A percentile compares a stretch with the other conserved stretches of the same genome.
These are phyloP conservation scores for Cytospora piceae DNA, from an alignment of 2,329 filamentous ascomycete genomes.

Conservation along the genomic window DNA sequence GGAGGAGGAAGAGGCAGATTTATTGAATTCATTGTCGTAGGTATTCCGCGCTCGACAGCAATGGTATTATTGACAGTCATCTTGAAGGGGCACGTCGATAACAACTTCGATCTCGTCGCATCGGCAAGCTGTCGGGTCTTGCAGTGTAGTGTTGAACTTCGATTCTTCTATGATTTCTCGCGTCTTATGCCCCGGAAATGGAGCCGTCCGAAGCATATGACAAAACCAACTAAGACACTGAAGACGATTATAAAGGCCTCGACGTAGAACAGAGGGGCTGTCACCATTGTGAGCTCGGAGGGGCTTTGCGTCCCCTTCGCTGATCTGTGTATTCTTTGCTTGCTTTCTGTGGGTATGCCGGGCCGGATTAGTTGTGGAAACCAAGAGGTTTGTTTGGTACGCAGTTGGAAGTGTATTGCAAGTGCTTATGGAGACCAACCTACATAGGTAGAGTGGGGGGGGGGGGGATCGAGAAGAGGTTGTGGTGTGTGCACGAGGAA, in stretches of 20 bases:
- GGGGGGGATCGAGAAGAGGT: too few species aligned
- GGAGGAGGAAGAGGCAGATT: too few species aligned
- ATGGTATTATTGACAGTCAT: too few species aligned
- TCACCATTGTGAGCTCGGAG: not conserved
- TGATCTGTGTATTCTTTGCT: not conserved
- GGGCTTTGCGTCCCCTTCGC: not conserved
- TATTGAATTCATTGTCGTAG: too few species aligned
- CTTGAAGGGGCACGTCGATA: too few species aligned
- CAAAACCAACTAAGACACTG: not conserved
- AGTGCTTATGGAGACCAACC: not conserved
- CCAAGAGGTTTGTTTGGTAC: too few species aligned
- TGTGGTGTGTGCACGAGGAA: not conserved
- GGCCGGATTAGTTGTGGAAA: not conserved
- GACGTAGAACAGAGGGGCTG: not conserved
- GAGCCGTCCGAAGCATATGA: not conserved
- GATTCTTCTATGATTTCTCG: too few species aligned
- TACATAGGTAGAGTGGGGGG: too few species aligned
- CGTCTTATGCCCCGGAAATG: not conserved
- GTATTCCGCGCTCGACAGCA: too few species aligned
- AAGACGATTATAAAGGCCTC: not conserved
- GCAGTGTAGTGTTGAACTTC: too few species aligned
- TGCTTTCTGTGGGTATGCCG: not conserved
- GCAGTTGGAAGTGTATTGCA: not conserved
- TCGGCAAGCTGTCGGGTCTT: not conserved
- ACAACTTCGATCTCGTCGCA: not conserved